Conservation (phyloP, 176 grass and related monocot genomes). For the Otatea glauca region DNA sequence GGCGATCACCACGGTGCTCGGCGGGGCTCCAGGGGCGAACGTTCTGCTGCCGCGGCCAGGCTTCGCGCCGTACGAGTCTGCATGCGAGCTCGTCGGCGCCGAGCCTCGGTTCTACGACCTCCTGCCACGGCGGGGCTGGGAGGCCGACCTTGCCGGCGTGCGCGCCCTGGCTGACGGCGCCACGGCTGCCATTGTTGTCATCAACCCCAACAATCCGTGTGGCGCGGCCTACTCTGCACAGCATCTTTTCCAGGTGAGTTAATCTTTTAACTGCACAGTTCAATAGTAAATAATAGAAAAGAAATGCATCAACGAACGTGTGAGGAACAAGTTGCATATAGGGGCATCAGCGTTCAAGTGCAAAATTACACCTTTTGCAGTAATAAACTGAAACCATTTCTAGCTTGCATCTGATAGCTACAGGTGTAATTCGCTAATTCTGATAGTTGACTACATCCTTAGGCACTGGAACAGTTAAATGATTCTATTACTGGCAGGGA, state of each 20-base stretch:
- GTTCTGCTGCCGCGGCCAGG: conserved; percentile 81
- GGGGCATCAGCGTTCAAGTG: too few relatives aligned
- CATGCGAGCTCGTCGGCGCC: conserved; percentile 68
- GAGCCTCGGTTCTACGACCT: conserved; percentile 83
- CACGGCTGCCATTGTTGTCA: conserved; percentile 77
- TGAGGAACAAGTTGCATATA: too few relatives aligned
- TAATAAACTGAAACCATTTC: too few relatives aligned
- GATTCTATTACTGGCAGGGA: too few relatives aligned
- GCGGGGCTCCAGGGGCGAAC: conserved; percentile 52
- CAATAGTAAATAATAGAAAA: neutral
- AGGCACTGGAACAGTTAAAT: too few relatives aligned
- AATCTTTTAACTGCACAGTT: neutral
- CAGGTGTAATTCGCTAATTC: too few relatives aligned
- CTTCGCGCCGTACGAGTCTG: conserved; percentile 69
- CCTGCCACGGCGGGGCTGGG: conserved; percentile 57
- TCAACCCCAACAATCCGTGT: conserved; percentile 92
- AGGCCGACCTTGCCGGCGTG: conserved; percentile 61
- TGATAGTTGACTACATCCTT: too few relatives aligned
- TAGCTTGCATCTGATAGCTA: too few relatives aligned
- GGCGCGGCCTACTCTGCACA: conserved; percentile 61
- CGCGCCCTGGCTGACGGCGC: conserved; percentile 41
- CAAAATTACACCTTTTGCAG: too few relatives aligned
- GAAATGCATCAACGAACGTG: too few relatives aligned
- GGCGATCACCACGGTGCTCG: conserved; percentile 62
- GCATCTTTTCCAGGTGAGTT: conserved; percentile 64